Base-by-base conservation (phyloP, 1,284 basidiomycete genomes). In the Marasmius oreades region DNA sequence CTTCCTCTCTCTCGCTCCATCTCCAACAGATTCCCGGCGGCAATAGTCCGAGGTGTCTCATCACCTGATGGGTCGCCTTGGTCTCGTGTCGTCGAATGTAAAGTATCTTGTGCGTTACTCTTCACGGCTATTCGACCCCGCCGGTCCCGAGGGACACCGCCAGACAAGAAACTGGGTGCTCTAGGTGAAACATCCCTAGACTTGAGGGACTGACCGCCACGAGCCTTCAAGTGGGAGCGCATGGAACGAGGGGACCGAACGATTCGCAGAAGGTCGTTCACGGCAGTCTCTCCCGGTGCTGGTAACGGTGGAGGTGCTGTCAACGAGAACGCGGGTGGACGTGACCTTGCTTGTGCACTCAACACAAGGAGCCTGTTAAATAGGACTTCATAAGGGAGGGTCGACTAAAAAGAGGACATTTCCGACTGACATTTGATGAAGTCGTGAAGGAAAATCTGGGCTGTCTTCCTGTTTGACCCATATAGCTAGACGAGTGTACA, bases 341-440 rank as follows among this genome's bases (percentile, higher is more conserved):
- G 76, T 37, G 76, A 76, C n/a, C 81, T 76, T 55, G 73, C 73
- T 63, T 85, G 84, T 1, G 90, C 88, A 23, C 83, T 80, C 1
- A 92, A 78, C 2, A 92, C 88, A 23, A 92, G 84, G 10, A 92
- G 76, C 89, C 88, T 91, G 50, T 54, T 31, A 48, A 51, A 24
- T 22, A 47, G 39, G 16, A 10, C 14, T 55, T 28, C 39, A 51
- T 57, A 31, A 36, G 16, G 28, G n/a, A 31, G 3, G 14, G 31
- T 18, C 5, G 20, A 12, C 36, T n/a, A 37, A n/a, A 5, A 20
- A 24, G 22, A 24, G 24, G 48, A 14, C 20, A 43, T 48, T 51
- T 44, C 20, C 26, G 18, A 18, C 74, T 50, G 64, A 87, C 89
- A 92, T 92, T 67, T 92, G 89, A 62, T 90, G 88, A 18, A 92